Evolutionary conservation across 345 rosid genomes (phyloP), one percentile per base, ranked within the genome.

Genomic region (Salix purpurea): DNA sequence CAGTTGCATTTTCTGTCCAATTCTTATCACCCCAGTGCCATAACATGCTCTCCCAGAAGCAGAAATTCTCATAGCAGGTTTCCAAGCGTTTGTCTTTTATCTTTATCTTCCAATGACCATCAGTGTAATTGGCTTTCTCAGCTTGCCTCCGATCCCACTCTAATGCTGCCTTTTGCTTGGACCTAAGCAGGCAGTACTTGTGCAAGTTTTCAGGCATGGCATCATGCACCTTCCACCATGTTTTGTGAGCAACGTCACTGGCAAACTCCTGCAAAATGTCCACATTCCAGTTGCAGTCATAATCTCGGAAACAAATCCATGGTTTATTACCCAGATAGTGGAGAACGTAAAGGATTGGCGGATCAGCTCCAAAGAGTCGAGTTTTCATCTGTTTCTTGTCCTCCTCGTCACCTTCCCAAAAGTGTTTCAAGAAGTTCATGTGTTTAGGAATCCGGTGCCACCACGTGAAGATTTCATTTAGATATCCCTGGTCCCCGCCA

Each of bases 271-370:
- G 94, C 79, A 89, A 69, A 50, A 85, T 84, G 76, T 90, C 97
- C 44, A 92, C 96, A 70, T 94, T 94, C 97, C 98, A 94, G 84
- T 94, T 94, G 85, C 98, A 94, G 81, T 94, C 98, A 4, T 92
- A 94, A 82, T 94, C 98, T 74, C 94, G 83, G 86, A 91, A 90
- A 83, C 97, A 94, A 69, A 90, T 69, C 98, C 98, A 94, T 3
- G 97, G 98, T 67, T 94, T 94, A 75, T 81, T 81, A 18, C 98
- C 97, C 4, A 92, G 85, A 79, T 94, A 94, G 84, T 94, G 97
- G 71, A 94, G 85, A 8, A 94, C 97, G 37, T 91, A 94, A 44
- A 94, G 96, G 61, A 88, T 73, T 2, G 94, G 97, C 72, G 97
- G 98, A 78, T 94, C 83, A 3, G 94, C 91, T 56, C 92, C 96